Evolutionary conservation across 305 asterid species (phyloP).

Genomic region (Ruellia speciosa): DNA sequence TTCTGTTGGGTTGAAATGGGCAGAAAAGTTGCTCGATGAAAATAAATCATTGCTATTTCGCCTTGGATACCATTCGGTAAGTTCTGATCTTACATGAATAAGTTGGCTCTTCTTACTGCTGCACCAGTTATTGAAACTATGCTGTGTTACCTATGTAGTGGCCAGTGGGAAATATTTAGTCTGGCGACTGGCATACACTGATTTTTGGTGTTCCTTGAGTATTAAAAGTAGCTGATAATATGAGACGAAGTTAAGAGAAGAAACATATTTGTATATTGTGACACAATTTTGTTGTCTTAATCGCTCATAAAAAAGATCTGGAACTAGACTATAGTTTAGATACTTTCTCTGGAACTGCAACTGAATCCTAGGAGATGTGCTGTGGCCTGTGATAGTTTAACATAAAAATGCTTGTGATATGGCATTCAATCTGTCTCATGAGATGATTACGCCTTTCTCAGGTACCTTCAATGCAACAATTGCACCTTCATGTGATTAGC

Average conservation of each 20-base stretch:
- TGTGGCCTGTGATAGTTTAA: too few relatives aligned
- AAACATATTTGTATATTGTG: background rate
- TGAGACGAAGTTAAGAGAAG: background rate
- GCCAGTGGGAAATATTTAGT: too few relatives aligned
- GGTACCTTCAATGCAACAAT: constrained; percentile 83
- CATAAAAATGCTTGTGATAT: too few relatives aligned
- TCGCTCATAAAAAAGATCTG: background rate
- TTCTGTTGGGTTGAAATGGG: constrained; percentile 68
- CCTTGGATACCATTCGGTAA: constrained; percentile 87
- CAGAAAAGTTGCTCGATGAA: constrained; percentile 48
- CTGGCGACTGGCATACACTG: background rate
- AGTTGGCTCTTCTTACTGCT: background rate
- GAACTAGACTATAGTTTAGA: background rate
- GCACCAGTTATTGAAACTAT: constrained; percentile 1
- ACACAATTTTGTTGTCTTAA: background rate
- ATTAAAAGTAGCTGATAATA: background rate
- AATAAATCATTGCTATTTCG: constrained; percentile 56
- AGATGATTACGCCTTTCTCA: constrained; percentile 24
- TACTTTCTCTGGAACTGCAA: too few relatives aligned
- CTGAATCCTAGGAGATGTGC: too few relatives aligned
- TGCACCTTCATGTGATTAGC: constrained; percentile 94
- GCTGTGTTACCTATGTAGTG: constrained; percentile 2
- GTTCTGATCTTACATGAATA: constrained; percentile 16
- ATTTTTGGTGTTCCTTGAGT: constrained; percentile 1
- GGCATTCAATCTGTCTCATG: background rate